These are phyloP conservation scores for Nitzschia putrida DNA, from an alignment of 108 stramenopile species.

Conservation along the genomic window DNA sequence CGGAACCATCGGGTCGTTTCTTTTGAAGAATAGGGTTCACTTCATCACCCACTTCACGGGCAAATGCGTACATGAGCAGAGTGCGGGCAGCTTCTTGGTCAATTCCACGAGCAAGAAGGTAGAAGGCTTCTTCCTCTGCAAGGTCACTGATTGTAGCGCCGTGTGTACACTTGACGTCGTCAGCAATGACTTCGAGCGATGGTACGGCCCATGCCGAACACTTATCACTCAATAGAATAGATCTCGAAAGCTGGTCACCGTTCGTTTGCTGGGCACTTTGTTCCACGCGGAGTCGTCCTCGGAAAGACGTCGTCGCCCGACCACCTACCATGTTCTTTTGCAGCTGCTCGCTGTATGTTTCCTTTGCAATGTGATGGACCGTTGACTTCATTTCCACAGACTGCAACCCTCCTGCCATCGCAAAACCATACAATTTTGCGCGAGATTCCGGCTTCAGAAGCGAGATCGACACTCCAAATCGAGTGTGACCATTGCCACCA, in stretches of 20 bases:
- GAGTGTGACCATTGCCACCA: constrained; percentile 81
- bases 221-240: constrained; percentile 84
- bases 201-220: constrained; percentile 88
- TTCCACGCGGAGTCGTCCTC: constrained; percentile 92
- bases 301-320: constrained; percentile 81
- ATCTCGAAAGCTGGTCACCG: constrained; percentile 86
- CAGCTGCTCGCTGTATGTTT: constrained; percentile 72
- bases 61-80: constrained; percentile 90
- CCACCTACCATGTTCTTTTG: constrained; percentile 94
- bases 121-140: constrained; percentile 93
- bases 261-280: constrained; percentile 91
- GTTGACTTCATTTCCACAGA: constrained; percentile 83
- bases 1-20: constrained; percentile 45
- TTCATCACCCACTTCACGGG: constrained; percentile 61
- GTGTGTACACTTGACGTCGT: constrained; percentile 94
- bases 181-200: constrained; percentile 92
- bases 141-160: constrained; percentile 95
- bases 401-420: constrained; percentile 83
- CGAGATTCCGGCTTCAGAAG: constrained; percentile 67
- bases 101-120: constrained; percentile 85
- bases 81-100: constrained; percentile 70
- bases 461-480: constrained; percentile 61
- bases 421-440: constrained; percentile 75
- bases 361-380: constrained; percentile 90
- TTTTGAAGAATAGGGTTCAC: constrained; percentile 63